These are phyloP conservation scores for Rossbeevera mucosa DNA, from an alignment of 768 basidiomycete genomes.

Conservation along the genomic window DNA sequence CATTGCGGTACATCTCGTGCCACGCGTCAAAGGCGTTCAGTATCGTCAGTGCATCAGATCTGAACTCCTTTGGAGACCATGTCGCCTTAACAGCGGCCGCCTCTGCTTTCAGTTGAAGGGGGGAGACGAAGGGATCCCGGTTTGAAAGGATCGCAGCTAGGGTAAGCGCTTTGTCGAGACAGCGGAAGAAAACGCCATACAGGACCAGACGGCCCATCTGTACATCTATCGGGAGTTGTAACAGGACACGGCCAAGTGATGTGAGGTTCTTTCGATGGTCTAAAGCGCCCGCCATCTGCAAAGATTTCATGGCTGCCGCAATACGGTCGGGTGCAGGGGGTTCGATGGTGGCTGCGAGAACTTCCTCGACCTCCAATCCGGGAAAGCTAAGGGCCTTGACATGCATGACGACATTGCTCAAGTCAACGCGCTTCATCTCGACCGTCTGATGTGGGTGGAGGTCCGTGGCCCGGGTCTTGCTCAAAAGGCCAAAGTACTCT, in stretches of 20 bases:
- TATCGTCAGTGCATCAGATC: slow-evolving; percentile 78
- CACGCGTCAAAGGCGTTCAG: slow-evolving; percentile 80
- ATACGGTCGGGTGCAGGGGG: slow-evolving; percentile 79
- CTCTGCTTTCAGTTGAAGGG: slow-evolving; percentile 68
- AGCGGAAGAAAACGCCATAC: slow-evolving; percentile 90
- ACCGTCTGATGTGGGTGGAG: slow-evolving; percentile 83
- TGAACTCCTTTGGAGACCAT: slow-evolving; percentile 76
- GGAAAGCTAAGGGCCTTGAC: slow-evolving; percentile 91
- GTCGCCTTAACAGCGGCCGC: slow-evolving; percentile 68
- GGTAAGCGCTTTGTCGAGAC: slow-evolving; percentile 81
- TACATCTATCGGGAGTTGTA: slow-evolving; percentile 86
- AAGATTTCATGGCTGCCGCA: slow-evolving; percentile 67
- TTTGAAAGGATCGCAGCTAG: slow-evolving; percentile 89
- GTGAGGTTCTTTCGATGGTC: slow-evolving; percentile 74
- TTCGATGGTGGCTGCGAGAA: slow-evolving; percentile 80
- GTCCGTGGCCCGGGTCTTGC: slow-evolving; percentile 51
- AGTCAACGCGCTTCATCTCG: slow-evolving; percentile 89
- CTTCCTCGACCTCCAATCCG: slow-evolving; percentile 80
- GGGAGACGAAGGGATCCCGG: slow-evolving; percentile 87
- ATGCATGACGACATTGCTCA: slow-evolving; percentile 94
- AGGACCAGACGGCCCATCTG: slow-evolving; percentile 87
- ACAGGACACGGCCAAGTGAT: slow-evolving; percentile 80
- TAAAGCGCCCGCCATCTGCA: slow-evolving; percentile 85
- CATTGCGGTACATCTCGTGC: slow-evolving; percentile 64
- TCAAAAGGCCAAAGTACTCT: slow-evolving; percentile 84